phyloP scores from a whole-genome alignment of 352 stramenopile species.

The Globisporangium mamillatum region DNA sequence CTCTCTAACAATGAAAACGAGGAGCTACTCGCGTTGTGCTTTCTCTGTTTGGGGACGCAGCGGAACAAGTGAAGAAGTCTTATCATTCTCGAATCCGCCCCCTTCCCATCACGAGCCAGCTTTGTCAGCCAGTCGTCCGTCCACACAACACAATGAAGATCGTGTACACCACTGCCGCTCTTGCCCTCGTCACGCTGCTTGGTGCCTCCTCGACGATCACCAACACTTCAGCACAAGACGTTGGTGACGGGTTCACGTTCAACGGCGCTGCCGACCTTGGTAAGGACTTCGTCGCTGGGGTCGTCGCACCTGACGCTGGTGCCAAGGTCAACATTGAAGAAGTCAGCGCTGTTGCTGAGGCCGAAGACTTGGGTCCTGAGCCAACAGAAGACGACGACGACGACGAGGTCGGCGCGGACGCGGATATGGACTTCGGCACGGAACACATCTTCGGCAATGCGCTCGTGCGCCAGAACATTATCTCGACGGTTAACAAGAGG shows the following conservation, averaged over 20 bases:
- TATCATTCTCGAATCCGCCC: not conserved
- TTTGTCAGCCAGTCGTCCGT: not conserved
- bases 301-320: not conserved
- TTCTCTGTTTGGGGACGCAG: not conserved
- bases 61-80: not conserved
- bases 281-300: not conserved
- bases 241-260: not conserved
- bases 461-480: slow-evolving; percentile 2
- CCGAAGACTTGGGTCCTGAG: not conserved
- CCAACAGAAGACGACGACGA: not conserved
- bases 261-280: not conserved
- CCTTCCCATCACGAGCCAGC: not conserved
- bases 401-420: slow-evolving; percentile 6
- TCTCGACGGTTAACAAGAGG: slow-evolving; percentile 5
- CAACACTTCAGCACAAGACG: not conserved
- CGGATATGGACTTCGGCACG: not conserved
- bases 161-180: slow-evolving; percentile 7
- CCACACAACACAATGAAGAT: slow-evolving; percentile 7
- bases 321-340: not conserved
- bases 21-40: not conserved
- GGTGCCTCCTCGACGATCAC: not conserved
- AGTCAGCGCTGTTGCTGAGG: not conserved
- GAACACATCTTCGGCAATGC: not conserved
- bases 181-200: slow-evolving; percentile 4
- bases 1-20: not conserved